A percentile compares a stretch with the other conserved stretches of the same genome.
These are phyloP conservation scores for Yamadazyma sp. DNA, from an alignment of 1,139 yeast genomes.

Conservation along the genomic window DNA sequence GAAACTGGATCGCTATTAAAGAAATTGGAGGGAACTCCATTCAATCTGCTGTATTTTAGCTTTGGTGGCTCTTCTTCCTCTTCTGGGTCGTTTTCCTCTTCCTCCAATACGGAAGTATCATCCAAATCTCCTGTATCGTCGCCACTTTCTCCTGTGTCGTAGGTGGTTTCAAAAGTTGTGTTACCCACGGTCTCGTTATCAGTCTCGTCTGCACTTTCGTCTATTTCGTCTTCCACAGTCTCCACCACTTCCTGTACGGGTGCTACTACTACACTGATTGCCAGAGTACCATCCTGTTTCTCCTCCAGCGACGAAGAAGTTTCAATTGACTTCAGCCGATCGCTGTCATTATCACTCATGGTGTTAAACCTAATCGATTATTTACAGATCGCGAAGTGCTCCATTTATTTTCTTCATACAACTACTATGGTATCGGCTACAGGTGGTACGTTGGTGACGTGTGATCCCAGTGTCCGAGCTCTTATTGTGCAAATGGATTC, in stretches of 20 bases:
- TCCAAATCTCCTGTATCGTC: conserved; percentile 1
- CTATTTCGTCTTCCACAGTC: not conserved
- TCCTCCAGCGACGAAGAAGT: not conserved
- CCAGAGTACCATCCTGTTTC: not conserved
- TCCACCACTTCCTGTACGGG: too few species aligned
- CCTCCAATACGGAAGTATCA: not conserved
- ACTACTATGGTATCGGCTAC: conserved; percentile 44
- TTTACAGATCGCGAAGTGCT: not conserved
- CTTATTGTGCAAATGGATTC: conserved; percentile 79
- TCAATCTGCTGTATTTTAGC: conserved; percentile 69
- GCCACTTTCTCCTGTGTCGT: conserved; percentile 12
- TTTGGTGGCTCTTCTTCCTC: conserved; percentile 70
- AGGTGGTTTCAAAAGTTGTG: conserved; percentile 20
- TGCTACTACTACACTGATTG: too few species aligned
- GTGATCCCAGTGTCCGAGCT: conserved; percentile 93
- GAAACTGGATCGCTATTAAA: conserved; percentile 79
- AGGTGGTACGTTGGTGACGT: conserved; percentile 46
- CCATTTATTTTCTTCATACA: not conserved
- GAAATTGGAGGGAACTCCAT: conserved; percentile 63
- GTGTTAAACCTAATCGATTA: too few species aligned
- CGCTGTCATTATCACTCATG: not conserved
- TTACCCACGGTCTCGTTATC: conserved; percentile 17
- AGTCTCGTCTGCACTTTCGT: too few species aligned
- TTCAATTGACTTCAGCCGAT: not conserved
- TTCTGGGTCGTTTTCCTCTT: conserved; percentile 16